These are phyloP conservation scores for Colletotrichum navitas DNA, from an alignment of 2,329 filamentous ascomycete species.

Conservation along the genomic window DNA sequence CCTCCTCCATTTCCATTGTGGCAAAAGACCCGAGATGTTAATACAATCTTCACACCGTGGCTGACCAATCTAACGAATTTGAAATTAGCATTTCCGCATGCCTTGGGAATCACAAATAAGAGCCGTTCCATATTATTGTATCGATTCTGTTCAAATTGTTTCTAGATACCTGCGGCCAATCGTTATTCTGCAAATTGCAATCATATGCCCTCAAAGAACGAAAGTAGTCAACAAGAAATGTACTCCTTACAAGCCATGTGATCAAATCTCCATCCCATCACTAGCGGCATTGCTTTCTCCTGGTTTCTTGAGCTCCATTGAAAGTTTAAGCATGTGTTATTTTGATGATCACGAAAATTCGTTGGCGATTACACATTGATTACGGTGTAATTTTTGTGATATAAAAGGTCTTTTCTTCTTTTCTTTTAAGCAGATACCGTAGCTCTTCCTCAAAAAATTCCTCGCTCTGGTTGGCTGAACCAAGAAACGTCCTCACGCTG, in stretches of 20 bases:
- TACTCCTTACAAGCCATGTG: constrained; percentile 9
- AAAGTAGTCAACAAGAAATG: neutral
- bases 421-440: rapidly evolving
- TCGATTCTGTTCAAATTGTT: rapidly evolving
- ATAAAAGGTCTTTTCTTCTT: neutral
- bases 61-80: neutral
- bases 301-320: neutral
- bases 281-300: neutral
- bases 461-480: neutral
- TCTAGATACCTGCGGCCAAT: neutral
- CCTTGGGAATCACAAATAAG: neutral
- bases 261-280: constrained; percentile 1
- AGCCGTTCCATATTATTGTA: neutral
- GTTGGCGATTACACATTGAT: neutral
- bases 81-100: neutral
- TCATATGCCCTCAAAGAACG: neutral
- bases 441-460: neutral
- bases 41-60: neutral
- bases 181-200: neutral
- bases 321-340: neutral
- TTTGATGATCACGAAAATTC: neutral
- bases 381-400: neutral
- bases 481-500: neutral
- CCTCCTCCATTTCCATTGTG: neutral
- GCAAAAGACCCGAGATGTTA: neutral